Conservation (phyloP, 139 green algal species). For the Choricystis sp. region DNA sequence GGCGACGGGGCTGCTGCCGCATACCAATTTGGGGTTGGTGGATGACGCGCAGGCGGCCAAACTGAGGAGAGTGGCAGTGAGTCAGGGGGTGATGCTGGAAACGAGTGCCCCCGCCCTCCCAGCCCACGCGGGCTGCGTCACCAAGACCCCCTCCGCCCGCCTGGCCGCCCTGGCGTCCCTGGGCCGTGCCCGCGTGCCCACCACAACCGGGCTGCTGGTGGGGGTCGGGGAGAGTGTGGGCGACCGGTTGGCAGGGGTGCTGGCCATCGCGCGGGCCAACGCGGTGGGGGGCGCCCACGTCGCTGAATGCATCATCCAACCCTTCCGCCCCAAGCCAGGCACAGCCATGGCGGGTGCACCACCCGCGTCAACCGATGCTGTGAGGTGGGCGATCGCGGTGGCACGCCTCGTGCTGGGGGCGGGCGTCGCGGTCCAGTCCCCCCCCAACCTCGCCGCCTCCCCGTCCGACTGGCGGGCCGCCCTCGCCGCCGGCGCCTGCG, state of each 20-base stretch:
- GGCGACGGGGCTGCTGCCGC: constrained; percentile 59
- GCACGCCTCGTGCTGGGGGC: constrained; percentile 57
- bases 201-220: constrained; percentile 66
- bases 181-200: constrained; percentile 47
- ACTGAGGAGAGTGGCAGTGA: constrained; percentile 37
- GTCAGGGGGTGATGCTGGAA: constrained; percentile 82
- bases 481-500: constrained; percentile 66
- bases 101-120: constrained; percentile 18
- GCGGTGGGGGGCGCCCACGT: constrained; percentile 37
- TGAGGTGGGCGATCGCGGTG: constrained; percentile 56
- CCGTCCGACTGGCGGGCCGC: constrained; percentile 34
- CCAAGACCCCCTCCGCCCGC: constrained; percentile 16
- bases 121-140: constrained; percentile 17
- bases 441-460: constrained; percentile 61
- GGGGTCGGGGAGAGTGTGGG: constrained; percentile 62
- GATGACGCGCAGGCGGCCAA: constrained; percentile 1
- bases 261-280: constrained; percentile 34
- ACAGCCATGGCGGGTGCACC: constrained; percentile 43
- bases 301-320: constrained; percentile 82
- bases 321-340: constrained; percentile 55
- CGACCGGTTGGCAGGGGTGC: constrained; percentile 44
- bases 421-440: constrained; percentile 28
- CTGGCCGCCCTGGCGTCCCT: constrained; percentile 45
- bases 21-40: constrained; percentile 53
- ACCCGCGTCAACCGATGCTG: constrained; percentile 42